Evolutionary conservation across 495 filamentous ascomycete genomes (phyloP).

Genomic region (Penicillium malachiteum): DNA sequence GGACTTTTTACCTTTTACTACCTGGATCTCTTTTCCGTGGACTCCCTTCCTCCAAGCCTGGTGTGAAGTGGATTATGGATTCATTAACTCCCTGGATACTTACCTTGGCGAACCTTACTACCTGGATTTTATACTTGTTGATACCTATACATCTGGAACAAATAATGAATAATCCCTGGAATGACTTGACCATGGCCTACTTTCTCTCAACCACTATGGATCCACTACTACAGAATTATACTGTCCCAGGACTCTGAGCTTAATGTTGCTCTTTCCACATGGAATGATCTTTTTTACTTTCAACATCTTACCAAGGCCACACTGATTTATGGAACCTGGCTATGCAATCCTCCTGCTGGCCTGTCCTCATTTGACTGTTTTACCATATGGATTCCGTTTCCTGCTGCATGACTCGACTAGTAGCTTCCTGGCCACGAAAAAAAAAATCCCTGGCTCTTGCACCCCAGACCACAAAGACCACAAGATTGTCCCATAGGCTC

Average conservation of each 20-base stretch:
- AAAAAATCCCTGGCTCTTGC: no score
- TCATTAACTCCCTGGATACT: constrained; percentile 18
- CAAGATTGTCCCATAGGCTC: constrained; percentile 11
- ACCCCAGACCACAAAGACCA: neutral
- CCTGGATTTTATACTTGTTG: neutral
- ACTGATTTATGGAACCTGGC: constrained; percentile 18
- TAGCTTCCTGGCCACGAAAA: constrained; percentile 12
- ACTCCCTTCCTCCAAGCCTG: constrained; percentile 30
- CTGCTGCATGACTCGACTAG: constrained; percentile 11
- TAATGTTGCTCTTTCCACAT: constrained; percentile 20
- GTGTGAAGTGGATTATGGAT: constrained; percentile 26
- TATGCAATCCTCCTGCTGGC: constrained; percentile 7
- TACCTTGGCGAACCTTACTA: neutral
- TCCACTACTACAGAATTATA: neutral
- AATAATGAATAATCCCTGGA: constrained; percentile 21
- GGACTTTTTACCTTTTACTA: constrained; percentile 8
- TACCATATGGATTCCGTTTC: neutral
- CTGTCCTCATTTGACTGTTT: constrained; percentile 4
- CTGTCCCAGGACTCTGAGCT: constrained; percentile 18
- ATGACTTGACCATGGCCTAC: constrained; percentile 6
- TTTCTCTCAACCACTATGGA: neutral
- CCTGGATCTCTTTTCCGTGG: constrained; percentile 28
- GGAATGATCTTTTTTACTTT: constrained; percentile 16
- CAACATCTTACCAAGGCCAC: constrained; percentile 14
- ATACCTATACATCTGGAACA: constrained; percentile 4